phyloP scores from a whole-genome alignment of 176 grass and related monocot species.

The Phoenix dactylifera region DNA sequence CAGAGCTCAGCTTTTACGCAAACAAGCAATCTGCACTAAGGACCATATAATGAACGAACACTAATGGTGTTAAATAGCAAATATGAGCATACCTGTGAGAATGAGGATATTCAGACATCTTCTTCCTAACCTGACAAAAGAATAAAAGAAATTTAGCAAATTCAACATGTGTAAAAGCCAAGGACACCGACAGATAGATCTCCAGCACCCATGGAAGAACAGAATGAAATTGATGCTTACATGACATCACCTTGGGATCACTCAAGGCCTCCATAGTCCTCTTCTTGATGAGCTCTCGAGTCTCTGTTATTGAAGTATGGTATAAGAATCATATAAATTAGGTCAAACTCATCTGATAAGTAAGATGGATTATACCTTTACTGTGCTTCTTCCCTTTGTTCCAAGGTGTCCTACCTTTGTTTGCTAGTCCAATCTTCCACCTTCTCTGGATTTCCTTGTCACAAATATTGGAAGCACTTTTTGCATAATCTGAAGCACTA shows the following conservation, averaged over 20 bases:
- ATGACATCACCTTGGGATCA: constrained; percentile 98
- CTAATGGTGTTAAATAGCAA: neutral
- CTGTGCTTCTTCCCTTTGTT: constrained; percentile 56
- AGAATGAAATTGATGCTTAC: constrained; percentile 42
- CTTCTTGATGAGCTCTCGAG: constrained; percentile 54
- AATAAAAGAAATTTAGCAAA: constrained; percentile 4
- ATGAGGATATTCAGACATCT: constrained; percentile 49
- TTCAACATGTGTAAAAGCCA: neutral
- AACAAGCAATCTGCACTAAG: too few species aligned
- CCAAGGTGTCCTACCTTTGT: constrained; percentile 74
- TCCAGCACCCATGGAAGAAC: too few species aligned
- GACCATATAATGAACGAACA: too few species aligned
- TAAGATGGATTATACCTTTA: constrained; percentile 32
- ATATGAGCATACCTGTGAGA: constrained; percentile 45
- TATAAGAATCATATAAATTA: constrained; percentile 8
- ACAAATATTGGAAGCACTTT: constrained; percentile 7
- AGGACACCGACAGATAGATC: neutral
- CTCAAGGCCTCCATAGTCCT: constrained; percentile 55
- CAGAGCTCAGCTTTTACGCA: too few species aligned
- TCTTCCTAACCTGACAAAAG: constrained; percentile 47
- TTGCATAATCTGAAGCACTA: neutral
- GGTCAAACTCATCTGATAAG: constrained; percentile 3
- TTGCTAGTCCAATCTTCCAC: constrained; percentile 67
- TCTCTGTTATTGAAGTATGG: constrained; percentile 27
- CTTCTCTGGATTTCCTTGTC: constrained; percentile 66